These are phyloP conservation scores for Colletotrichum eremochloae DNA, from an alignment of 2,329 filamentous ascomycete genomes.

Conservation along the genomic window DNA sequence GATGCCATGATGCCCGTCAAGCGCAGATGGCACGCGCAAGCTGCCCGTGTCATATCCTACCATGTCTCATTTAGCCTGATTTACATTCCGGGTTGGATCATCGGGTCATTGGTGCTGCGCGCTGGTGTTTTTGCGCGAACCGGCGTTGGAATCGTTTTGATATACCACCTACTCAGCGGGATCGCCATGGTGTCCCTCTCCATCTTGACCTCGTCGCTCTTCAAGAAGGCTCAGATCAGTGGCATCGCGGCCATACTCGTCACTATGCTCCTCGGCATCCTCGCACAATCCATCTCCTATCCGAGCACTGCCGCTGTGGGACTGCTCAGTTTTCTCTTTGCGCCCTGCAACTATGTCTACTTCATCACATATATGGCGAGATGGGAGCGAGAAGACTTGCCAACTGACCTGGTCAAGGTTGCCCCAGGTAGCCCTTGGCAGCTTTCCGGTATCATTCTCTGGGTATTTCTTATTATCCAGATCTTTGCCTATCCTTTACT, in stretches of 20 bases:
- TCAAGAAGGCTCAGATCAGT: slow-evolving; percentile 88
- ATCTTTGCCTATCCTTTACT: slow-evolving; percentile 83
- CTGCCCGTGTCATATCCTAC: slow-evolving; percentile 81
- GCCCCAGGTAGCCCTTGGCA: slow-evolving; percentile 77
- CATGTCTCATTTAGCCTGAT: slow-evolving; percentile 85
- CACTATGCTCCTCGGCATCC: slow-evolving; percentile 81
- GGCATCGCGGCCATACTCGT: slow-evolving; percentile 83
- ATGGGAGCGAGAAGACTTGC: slow-evolving; percentile 74
- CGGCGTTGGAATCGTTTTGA: slow-evolving; percentile 73
- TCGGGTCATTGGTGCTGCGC: slow-evolving; percentile 76
- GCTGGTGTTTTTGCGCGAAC: slow-evolving; percentile 75
- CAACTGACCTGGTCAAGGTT: slow-evolving; percentile 71
- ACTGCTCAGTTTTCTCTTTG: slow-evolving; percentile 81
- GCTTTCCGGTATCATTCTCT: slow-evolving; percentile 81
- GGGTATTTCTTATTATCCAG: slow-evolving; percentile 82
- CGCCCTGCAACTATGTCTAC: slow-evolving; percentile 89
- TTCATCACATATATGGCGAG: slow-evolving; percentile 82
- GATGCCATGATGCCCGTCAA: slow-evolving; percentile 91
- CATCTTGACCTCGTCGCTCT: slow-evolving; percentile 84
- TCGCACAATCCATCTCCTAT: slow-evolving; percentile 80
- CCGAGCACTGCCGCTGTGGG: slow-evolving; percentile 74
- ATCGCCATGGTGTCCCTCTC: slow-evolving; percentile 84
- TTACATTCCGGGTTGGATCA: slow-evolving; percentile 86
- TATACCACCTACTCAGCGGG: slow-evolving; percentile 83
- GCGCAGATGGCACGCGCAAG: slow-evolving; percentile 81